Percentiles rank a stretch among this genome's conserved stretches.
These are phyloP conservation scores for Chaetomiaceae sp. DNA, from an alignment of 2,329 filamentous ascomycete genomes.

Conservation along the genomic window DNA sequence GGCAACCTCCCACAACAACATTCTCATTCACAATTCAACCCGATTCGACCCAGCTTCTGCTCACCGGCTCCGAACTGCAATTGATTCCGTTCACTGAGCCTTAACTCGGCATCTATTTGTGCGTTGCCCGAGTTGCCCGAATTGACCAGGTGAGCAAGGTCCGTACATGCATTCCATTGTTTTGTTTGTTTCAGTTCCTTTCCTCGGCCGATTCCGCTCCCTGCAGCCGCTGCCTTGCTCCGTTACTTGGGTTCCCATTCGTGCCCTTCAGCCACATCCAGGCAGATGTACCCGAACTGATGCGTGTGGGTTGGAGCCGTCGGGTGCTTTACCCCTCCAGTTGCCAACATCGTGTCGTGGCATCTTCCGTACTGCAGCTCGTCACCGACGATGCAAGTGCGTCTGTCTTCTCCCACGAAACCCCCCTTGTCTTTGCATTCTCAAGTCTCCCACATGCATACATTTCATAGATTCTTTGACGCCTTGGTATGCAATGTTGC, in stretches of 20 bases:
- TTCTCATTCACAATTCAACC: too few relatives aligned
- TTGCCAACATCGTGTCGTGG: constrained; percentile 8
- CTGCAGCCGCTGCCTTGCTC: not conserved
- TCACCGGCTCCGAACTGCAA: constrained; percentile 5
- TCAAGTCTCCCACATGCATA: constrained; percentile 1
- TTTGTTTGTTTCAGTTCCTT: not conserved
- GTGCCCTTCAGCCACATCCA: constrained; percentile 10
- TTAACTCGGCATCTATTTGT: not conserved
- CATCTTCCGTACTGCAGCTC: not conserved
- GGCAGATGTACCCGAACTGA: constrained; percentile 5
- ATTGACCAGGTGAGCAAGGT: not conserved
- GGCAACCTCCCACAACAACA: too few relatives aligned
- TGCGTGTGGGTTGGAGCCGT: not conserved
- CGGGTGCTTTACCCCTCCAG: constrained; percentile 16
- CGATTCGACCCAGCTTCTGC: constrained; percentile 21
- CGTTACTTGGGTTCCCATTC: constrained; percentile 1
- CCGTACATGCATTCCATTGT: not conserved
- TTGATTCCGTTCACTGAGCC: not conserved
- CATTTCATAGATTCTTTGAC: not conserved
- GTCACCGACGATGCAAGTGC: not conserved
- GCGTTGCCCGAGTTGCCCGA: not conserved
- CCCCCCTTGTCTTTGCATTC: constrained; percentile 9
- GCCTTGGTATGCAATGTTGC: not conserved
- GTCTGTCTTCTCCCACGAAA: not conserved
- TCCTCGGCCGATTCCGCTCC: not conserved